phyloP scores from a whole-genome alignment of 2,329 filamentous ascomycete species.

The Colletotrichum cordylinicola region DNA sequence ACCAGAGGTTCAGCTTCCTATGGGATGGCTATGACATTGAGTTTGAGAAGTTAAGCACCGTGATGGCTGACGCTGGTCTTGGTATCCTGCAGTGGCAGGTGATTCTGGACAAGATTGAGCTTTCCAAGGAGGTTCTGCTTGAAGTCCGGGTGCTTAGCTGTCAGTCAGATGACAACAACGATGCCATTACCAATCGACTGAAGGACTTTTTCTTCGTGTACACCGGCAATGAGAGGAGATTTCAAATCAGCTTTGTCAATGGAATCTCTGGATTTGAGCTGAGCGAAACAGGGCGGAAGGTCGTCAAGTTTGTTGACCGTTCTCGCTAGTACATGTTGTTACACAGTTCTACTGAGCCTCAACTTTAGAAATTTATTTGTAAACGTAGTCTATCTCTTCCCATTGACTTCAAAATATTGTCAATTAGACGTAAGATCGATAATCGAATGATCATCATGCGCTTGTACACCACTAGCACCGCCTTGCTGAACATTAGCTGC shows the following conservation, averaged over 20 bases:
- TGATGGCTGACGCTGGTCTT: slow-evolving; percentile 28
- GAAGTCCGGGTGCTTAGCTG: background rate
- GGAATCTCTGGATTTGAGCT: background rate
- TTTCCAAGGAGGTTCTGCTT: background rate
- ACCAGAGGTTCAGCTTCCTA: slow-evolving; percentile 47
- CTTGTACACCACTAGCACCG: accelerated
- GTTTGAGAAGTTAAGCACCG: slow-evolving; percentile 31
- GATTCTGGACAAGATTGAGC: slow-evolving; percentile 35
- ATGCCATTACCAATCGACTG: background rate
- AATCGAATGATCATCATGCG: background rate
- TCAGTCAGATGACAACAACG: background rate
- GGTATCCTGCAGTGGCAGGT: slow-evolving; percentile 49
- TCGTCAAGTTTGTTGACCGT: background rate
- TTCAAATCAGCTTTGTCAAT: background rate
- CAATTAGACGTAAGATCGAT: background rate
- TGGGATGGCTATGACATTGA: slow-evolving; percentile 45
- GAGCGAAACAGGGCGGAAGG: background rate
- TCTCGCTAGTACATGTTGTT: background rate
- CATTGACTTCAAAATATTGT: background rate
- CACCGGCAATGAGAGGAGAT: background rate
- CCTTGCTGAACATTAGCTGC: background rate
- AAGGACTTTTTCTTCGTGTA: background rate
- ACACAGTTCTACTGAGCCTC: too few relatives aligned
- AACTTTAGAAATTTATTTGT: too few relatives aligned
- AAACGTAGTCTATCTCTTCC: too few relatives aligned